phyloP scores from a whole-genome alignment of 192 early-diverging fungal genomes.

The Coemansia furcata region DNA sequence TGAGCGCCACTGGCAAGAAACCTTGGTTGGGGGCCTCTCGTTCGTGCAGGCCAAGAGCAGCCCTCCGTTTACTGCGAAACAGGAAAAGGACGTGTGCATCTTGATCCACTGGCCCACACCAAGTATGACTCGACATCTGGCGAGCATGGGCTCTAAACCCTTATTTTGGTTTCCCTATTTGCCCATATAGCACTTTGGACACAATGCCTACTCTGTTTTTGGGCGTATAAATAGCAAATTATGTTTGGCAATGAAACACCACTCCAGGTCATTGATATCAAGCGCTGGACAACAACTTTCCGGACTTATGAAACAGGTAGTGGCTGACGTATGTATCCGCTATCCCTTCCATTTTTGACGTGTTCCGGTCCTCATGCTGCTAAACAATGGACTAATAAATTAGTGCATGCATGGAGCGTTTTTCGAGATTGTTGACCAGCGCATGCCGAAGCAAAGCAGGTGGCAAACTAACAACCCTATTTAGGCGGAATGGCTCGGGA shows the following conservation, averaged over 20 bases:
- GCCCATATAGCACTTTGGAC: too few species aligned
- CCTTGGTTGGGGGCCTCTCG: constrained; percentile 23
- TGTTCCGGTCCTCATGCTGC: not conserved
- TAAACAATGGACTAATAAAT: not conserved
- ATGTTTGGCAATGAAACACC: not conserved
- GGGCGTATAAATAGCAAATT: not conserved
- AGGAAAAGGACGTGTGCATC: constrained; percentile 16
- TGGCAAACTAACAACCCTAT: not conserved
- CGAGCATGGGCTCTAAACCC: constrained; percentile 18
- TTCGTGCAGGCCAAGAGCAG: constrained; percentile 29
- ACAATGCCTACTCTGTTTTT: too few species aligned
- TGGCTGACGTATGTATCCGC: not conserved
- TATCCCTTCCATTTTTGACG: not conserved
- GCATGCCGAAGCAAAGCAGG: not conserved
- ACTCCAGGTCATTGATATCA: not conserved
- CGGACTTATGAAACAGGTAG: not conserved
- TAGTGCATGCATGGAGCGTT: not conserved
- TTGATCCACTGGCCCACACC: constrained; percentile 16
- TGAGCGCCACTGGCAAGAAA: constrained; percentile 26
- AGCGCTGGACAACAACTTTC: too few species aligned
- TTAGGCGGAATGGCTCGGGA: not conserved
- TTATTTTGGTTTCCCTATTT: not conserved
- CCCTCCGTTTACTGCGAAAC: constrained; percentile 19
- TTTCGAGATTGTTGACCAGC: not conserved
- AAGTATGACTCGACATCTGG: constrained; percentile 3